Evolutionary conservation across 2,329 filamentous ascomycete genomes (phyloP), one percentile per base, ranked within the genome.

Genomic region (Pestalotiopsis sp.): DNA sequence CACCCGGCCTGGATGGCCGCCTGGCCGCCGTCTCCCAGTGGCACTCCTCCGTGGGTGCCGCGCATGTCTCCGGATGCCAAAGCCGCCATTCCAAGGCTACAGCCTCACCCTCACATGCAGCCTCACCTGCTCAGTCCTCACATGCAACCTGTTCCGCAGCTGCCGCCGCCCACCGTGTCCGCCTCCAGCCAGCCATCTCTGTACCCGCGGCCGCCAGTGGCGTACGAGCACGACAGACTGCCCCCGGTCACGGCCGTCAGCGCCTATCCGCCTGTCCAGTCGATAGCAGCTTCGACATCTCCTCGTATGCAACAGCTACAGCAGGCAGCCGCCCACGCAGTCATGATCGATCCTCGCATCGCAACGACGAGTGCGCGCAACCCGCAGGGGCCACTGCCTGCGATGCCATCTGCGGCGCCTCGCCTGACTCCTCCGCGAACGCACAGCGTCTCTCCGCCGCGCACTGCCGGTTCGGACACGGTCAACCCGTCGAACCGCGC

Each of bases 381-480:
- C 68, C 75, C 79, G 11, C 80, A 82, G 44, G 83, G 82, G 0
- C 81, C 82, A 20, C 78, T 86, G 3, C 82, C 84, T 10, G 75
- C 82, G 13, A 77, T 84, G 70, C 68, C 71, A 38, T 40, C 74
- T 20, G 73, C 72, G 13, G 65, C 68, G 71, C 68, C 78, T 71
- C 60, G 76, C 72, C 67, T 75, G 13, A 83, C 81, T 17, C 84
- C 83, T 48, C 83, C 84, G 0, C 81, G 85, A n/a, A 76, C 81
- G 3, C 73, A 82, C 63, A 86, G 85, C n/a, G 78, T 80, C 11
- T 86, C 83, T 52, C 85, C 85, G 3, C 82, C 84, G 0, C 79
- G 81, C 60, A 80, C 77, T 67, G 78, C 79, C 4, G 78, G 82
- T 66, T 75, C 79, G 3, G 79, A 82, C 9, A 58, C 40, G 9